phyloP scores from a whole-genome alignment of 225 moss, liverwort and hornwort species.

The Polytrichum commune region DNA sequence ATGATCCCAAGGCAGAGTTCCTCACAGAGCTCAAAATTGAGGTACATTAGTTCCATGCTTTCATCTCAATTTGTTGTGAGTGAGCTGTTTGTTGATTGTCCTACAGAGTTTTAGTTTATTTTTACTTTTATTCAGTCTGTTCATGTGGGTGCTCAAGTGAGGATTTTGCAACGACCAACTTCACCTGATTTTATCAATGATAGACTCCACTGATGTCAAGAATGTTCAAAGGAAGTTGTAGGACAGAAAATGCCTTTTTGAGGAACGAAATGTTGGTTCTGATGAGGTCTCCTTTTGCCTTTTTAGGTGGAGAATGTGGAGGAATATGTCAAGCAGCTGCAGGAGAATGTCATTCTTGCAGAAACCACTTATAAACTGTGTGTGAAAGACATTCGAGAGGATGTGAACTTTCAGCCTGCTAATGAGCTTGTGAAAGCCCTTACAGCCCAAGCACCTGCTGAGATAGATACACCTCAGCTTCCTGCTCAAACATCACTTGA shows the following conservation, averaged over 20 bases:
- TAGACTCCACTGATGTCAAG: background rate
- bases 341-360: conserved; percentile 33
- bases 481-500: conserved; percentile 19
- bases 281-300: background rate
- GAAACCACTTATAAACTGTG: conserved; percentile 42
- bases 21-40: conserved; percentile 42
- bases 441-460: conserved; percentile 29
- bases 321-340: conserved; percentile 40
- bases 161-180: background rate
- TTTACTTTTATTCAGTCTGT: background rate
- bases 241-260: too few relatives aligned
- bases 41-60: conserved; percentile 15
- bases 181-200: background rate
- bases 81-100: background rate
- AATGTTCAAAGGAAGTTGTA: background rate
- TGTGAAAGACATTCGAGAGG: conserved; percentile 45
- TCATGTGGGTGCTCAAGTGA: background rate
- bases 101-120: background rate
- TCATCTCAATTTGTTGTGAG: too few relatives aligned
- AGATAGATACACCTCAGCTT: background rate
- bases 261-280: conserved; percentile 4
- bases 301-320: conserved; percentile 50
- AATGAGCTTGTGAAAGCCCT: conserved; percentile 47
- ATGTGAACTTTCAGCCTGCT: conserved; percentile 49
- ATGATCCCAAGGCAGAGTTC: conserved; percentile 24